Evolutionary conservation across 257 asterid genomes (phyloP), one percentile per base, ranked within the genome.

Genomic region (Scutellaria minor): DNA sequence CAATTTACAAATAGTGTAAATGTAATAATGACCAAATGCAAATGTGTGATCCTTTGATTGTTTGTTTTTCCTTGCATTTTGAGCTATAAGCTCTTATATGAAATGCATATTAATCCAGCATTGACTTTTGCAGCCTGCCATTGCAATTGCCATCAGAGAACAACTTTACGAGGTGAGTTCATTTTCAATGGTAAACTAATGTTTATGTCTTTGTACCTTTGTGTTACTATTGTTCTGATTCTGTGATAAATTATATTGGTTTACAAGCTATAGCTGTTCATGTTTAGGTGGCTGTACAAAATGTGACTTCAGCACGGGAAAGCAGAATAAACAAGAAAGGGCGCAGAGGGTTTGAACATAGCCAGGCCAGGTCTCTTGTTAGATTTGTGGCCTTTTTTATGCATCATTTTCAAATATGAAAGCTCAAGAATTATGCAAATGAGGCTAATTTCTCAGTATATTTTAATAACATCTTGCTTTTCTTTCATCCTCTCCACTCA

Each of bases 81-180:
- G 55, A 74, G 55, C 55, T 60, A n/a, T 50, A 11, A 45, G n/a
- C 55, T 48, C 40, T 31, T 68, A 27, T 39, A 46, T 42, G 37
- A 27, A 59, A 47, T 35, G 53, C 52, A 27, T 52, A 41, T 59
- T 81, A 64, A 79, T 52, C 70, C 37, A 51, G 14, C 57, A 63
- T 82, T 76, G 42, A 52, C 55, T 68, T 18, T 84, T 82, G 75
- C 91, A 94, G 99, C 99, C 98, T 73, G 97, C 98, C 65, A 73
- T 94, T 81, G 93, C 99, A 68, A 82, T 92, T 83, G 88, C 99
- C 62, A 94, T 94, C 58, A 75, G 99, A 71, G 99, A 94, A 80
- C 97, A 94, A 76, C 92, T 94, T 27, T 94, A 90, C 54, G 98
- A 94, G 97, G 99, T 94, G 78, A 80, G 86, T 56, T 15, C 13